These are phyloP conservation scores for Yamagishiella unicocca DNA, from an alignment of 139 green algal genomes.

Conservation along the genomic window DNA sequence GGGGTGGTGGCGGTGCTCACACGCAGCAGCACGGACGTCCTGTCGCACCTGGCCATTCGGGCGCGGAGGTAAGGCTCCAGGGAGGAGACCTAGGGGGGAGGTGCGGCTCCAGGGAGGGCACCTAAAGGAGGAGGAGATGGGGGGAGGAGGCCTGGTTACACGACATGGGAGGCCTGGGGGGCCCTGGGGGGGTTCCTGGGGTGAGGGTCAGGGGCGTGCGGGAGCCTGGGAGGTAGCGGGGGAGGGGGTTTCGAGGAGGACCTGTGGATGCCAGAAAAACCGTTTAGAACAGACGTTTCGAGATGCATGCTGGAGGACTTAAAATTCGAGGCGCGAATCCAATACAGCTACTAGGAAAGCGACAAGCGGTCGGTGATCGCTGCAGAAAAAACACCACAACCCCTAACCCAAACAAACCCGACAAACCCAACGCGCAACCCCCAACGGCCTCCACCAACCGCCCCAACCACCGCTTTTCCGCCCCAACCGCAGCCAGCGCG, in stretches of 20 bases:
- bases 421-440: neutral
- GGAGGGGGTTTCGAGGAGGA: too few relatives aligned
- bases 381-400: too few relatives aligned
- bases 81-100: neutral
- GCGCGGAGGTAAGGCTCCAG: slow-evolving; percentile 67
- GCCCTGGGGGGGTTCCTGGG: neutral
- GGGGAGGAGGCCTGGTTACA: neutral
- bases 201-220: too few relatives aligned
- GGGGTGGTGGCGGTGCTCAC: slow-evolving; percentile 85
- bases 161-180: neutral
- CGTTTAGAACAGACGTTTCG: too few relatives aligned
- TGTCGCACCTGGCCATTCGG: slow-evolving; percentile 93
- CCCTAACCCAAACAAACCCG: too few relatives aligned
- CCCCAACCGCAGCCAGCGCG: slow-evolving; percentile 51
- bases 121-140: too few relatives aligned
- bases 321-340: too few relatives aligned
- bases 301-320: too few relatives aligned
- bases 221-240: neutral
- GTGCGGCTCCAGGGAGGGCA: too few relatives aligned
- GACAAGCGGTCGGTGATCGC: too few relatives aligned
- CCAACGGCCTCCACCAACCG: neutral
- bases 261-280: too few relatives aligned
- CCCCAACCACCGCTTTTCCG: neutral
- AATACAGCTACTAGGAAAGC: too few relatives aligned
- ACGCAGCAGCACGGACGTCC: slow-evolving; percentile 78